Base-by-base conservation (phyloP, 2,329 filamentous ascomycete species). In the Xylaria sp. region DNA sequence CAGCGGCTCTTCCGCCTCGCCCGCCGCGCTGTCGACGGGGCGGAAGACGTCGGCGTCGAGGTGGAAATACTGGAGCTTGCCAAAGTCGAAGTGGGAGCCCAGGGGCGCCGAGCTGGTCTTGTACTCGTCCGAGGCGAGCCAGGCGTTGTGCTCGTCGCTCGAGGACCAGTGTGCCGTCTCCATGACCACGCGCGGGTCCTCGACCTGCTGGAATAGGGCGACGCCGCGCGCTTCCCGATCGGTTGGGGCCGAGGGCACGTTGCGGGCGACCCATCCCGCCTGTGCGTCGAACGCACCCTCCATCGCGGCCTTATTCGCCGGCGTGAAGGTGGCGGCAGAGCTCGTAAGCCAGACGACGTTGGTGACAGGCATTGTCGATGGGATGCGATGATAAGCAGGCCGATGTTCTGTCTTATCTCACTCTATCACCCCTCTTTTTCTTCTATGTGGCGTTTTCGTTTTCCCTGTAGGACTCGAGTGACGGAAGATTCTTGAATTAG, bases 121-220 rank as follows among this genome's bases (percentile, higher is more conserved):
- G 68, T 83, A 83, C 33, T 78, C 78, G 2, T 72, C 65, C 53
- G 77, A 79, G 46, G 73, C 71, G 51, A 82, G 77, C 81, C 82
- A 84, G 52, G 75, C 65, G 49, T 61, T 64, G 60, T 84, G 80
- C 4, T 75, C 76, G 14, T 74, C 75, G 19, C 75, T 74, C 0
- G 77, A 79, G 57, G 77, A 73, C 82, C 82, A 83, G 11, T 77
- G 75, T 17, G 81, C 78, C 4, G 78, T 79, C 65, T 84, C 74
- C 65, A 84, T 72, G n/a, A 80, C 61, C 28, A 71, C 68, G 2
- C 75, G 70, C 11, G 76, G 74, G 57, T 79, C 73, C 46, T 78
- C 74, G 60, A 75, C 49, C 65, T 78, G 76, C 42, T 74, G 70
- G 62, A 77, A 75, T 35, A 78, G 63, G 38, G 68, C 72, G 2